Evolutionary conservation across 2,329 filamentous ascomycete genomes (phyloP).

Genomic region (Leptoxyphium fumago): DNA sequence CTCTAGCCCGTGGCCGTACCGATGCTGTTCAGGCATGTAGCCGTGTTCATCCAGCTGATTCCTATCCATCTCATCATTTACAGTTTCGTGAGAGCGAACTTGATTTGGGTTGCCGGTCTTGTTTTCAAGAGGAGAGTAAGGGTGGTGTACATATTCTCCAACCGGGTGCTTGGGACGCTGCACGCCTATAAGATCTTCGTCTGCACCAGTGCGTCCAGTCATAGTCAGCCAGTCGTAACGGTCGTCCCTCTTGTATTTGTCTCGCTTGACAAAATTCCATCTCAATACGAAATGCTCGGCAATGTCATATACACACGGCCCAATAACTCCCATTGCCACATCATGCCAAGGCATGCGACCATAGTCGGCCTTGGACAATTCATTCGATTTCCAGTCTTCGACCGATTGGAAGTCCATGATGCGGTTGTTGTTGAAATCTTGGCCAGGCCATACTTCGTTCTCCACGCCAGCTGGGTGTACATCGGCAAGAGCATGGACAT

Average conservation of each 20-base stretch:
- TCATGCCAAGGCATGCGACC: constrained; percentile 99
- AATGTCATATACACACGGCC: constrained; percentile 82
- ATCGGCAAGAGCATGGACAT: constrained; percentile 74
- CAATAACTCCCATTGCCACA: constrained; percentile 80
- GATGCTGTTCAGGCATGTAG: constrained; percentile 17
- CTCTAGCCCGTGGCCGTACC: constrained; percentile 13
- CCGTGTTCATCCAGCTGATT: constrained; percentile 15
- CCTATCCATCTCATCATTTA: background rate
- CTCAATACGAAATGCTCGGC: constrained; percentile 87
- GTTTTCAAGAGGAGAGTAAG: constrained; percentile 50
- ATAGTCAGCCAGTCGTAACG: constrained; percentile 75
- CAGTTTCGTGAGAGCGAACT: constrained; percentile 4
- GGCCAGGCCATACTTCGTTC: constrained; percentile 81
- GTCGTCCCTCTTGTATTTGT: constrained; percentile 88
- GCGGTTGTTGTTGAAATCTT: constrained; percentile 96
- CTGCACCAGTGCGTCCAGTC: constrained; percentile 57
- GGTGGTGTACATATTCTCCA: constrained; percentile 74
- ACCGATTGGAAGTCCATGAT: constrained; percentile 93
- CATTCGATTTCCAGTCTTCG: constrained; percentile 82
- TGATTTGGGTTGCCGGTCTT: constrained; percentile 41
- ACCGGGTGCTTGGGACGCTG: constrained; percentile 81
- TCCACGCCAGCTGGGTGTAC: constrained; percentile 70
- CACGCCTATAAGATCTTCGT: constrained; percentile 77
- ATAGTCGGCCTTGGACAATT: constrained; percentile 78
- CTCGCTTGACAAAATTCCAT: constrained; percentile 94